Evolutionary conservation across 2,329 filamentous ascomycete species (phyloP).

Genomic region (Aspergillus fischeri): DNA sequence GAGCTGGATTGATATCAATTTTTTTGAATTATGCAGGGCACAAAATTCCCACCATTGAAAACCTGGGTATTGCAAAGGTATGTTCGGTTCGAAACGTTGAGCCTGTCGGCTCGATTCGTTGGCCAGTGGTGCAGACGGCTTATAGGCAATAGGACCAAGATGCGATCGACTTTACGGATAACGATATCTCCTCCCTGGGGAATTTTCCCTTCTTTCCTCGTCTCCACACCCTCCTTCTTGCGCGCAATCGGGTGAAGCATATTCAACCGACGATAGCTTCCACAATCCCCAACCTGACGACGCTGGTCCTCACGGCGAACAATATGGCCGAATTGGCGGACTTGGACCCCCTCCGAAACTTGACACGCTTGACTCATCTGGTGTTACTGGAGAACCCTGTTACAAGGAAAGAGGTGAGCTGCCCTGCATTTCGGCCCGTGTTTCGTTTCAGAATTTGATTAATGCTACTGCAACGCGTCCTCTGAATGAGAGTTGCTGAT

Average conservation of each 20-base stretch:
- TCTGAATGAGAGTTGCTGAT: neutral
- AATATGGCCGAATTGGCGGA: constrained; percentile 80
- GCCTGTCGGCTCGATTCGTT: neutral
- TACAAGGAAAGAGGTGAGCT: constrained; percentile 78
- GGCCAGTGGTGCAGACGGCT: constrained; percentile 1
- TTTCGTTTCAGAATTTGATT: neutral
- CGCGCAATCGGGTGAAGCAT: constrained; percentile 78
- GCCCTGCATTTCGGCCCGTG: constrained; percentile 6
- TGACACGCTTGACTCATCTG: constrained; percentile 71
- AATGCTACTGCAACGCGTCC: neutral
- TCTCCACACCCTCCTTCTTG: constrained; percentile 80
- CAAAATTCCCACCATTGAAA: constrained; percentile 96
- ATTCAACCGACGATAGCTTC: constrained; percentile 73
- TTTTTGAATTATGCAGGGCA: constrained; percentile 68
- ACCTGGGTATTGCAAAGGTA: constrained; percentile 90
- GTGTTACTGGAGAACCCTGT: constrained; percentile 84
- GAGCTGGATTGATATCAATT: constrained; percentile 81
- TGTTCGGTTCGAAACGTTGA: constrained; percentile 34
- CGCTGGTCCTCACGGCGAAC: constrained; percentile 79
- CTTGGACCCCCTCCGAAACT: constrained; percentile 70
- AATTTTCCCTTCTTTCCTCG: constrained; percentile 93
- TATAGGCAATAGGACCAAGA: constrained; percentile 70
- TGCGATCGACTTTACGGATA: constrained; percentile 97
- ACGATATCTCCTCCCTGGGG: constrained; percentile 82
- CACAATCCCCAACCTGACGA: constrained; percentile 75